Conservation (phyloP, 2,329 filamentous ascomycete genomes). For the Trichoderma aggressivum region DNA sequence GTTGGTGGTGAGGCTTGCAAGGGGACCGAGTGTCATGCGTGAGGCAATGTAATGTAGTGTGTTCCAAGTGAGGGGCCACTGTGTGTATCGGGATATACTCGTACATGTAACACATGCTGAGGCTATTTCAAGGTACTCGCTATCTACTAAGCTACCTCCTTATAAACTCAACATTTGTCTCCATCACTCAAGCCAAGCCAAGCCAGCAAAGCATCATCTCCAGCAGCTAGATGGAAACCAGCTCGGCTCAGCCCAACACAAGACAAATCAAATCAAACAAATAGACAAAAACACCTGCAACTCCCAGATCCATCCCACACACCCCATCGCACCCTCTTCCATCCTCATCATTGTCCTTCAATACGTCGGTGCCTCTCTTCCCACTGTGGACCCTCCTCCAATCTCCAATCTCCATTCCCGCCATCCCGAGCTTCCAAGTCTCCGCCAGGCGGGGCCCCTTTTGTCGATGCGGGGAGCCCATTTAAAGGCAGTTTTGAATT, state of each 20-base stretch:
- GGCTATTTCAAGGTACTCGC: neutral
- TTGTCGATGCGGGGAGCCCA: neutral
- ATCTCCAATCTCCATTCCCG: neutral
- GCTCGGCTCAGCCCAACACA: neutral
- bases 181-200: neutral
- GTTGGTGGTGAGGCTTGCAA: neutral
- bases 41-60: neutral
- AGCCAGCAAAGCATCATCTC: neutral
- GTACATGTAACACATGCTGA: neutral
- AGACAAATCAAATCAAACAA: neutral
- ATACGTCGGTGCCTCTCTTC: neutral
- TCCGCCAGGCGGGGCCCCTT: neutral
- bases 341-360: neutral
- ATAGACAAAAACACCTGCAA: neutral
- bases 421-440: conserved; percentile 3
- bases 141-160: no score
- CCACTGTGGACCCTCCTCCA: neutral
- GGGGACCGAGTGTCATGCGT: neutral
- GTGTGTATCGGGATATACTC: neutral
- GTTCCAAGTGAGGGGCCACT: neutral
- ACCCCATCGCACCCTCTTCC: neutral
- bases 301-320: neutral
- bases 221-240: neutral
- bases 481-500: neutral
- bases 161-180: neutral